These are phyloP conservation scores for Leccinum sublutescens DNA, from an alignment of 768 basidiomycete species.

Conservation along the genomic window DNA sequence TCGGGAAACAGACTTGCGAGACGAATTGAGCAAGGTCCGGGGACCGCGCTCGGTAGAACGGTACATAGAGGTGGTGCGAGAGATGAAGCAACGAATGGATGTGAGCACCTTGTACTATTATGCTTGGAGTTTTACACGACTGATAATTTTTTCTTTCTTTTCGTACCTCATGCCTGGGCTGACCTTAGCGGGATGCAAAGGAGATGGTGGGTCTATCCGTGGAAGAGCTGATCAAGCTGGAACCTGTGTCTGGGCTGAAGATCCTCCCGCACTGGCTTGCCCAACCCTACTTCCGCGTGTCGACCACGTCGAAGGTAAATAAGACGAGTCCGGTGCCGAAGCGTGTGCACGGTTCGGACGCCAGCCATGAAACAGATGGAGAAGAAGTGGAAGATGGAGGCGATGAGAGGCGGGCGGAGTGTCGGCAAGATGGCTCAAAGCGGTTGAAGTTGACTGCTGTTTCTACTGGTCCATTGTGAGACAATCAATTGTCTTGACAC, in stretches of 20 bases:
- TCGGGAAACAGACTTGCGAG: slow-evolving; percentile 68
- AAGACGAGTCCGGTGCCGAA: slow-evolving; percentile 4
- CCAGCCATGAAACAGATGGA: neutral
- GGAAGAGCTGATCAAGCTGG: slow-evolving; percentile 40
- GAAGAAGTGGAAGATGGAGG: neutral
- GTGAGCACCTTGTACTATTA: slow-evolving; percentile 33
- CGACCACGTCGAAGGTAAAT: neutral
- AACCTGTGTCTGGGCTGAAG: slow-evolving; percentile 48
- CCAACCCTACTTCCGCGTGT: slow-evolving; percentile 60
- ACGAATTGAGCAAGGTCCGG: slow-evolving; percentile 57
- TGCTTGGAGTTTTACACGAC: neutral
- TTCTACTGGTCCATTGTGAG: neutral
- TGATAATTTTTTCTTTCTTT: neutral
- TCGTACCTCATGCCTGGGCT: neutral
- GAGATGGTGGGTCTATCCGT: slow-evolving; percentile 27
- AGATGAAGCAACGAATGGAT: slow-evolving; percentile 60
- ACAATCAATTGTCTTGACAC: neutral
- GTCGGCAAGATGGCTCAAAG: slow-evolving; percentile 7
- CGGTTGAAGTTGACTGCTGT: slow-evolving; percentile 6
- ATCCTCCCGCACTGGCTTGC: slow-evolving; percentile 66
- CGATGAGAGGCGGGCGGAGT: neutral
- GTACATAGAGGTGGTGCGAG: slow-evolving; percentile 54
- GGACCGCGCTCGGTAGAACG: slow-evolving; percentile 23
- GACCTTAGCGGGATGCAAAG: slow-evolving; percentile 46
- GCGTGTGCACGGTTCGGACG: neutral